Evolutionary conservation across 768 basidiomycete species (phyloP).

Genomic region (Tricholoma sp.): DNA sequence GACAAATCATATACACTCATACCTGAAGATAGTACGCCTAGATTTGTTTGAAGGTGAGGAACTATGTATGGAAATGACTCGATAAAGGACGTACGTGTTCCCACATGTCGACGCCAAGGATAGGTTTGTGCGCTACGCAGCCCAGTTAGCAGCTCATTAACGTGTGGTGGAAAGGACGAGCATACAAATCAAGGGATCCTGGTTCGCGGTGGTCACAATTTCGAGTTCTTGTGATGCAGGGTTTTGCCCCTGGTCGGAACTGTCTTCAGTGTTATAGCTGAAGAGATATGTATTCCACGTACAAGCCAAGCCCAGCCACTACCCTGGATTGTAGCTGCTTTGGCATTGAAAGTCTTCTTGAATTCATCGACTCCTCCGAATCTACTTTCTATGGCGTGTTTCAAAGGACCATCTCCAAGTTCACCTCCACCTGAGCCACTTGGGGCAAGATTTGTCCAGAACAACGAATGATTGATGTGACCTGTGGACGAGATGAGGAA

Average conservation of each 20-base stretch:
- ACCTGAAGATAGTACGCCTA: constrained; percentile 71
- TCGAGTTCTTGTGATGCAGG: constrained; percentile 67
- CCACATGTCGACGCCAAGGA: constrained; percentile 98
- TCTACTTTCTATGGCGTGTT: constrained; percentile 68
- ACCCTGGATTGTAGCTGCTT: constrained; percentile 90
- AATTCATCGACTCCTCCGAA: constrained; percentile 87
- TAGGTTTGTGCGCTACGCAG: constrained; percentile 69
- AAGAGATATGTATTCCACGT: constrained; percentile 16
- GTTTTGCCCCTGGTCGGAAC: constrained; percentile 58
- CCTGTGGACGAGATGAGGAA: constrained; percentile 33
- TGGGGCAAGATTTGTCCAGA: constrained; percentile 97
- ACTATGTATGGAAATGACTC: constrained; percentile 1
- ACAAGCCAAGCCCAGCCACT: constrained; percentile 99
- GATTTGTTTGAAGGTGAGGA: constrained; percentile 1
- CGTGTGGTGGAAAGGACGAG: not conserved
- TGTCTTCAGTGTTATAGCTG: not conserved
- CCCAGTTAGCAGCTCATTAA: not conserved
- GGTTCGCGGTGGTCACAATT: constrained; percentile 90
- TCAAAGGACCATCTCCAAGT: constrained; percentile 61
- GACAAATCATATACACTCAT: constrained; percentile 17
- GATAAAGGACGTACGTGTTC: constrained; percentile 61
- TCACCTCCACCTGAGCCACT: constrained; percentile 55
- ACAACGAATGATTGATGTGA: constrained; percentile 93
- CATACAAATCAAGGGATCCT: constrained; percentile 74
- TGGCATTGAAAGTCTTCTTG: constrained; percentile 82